phyloP scores from a whole-genome alignment of 345 rosid genomes.

The Tarenaya hassleriana region DNA sequence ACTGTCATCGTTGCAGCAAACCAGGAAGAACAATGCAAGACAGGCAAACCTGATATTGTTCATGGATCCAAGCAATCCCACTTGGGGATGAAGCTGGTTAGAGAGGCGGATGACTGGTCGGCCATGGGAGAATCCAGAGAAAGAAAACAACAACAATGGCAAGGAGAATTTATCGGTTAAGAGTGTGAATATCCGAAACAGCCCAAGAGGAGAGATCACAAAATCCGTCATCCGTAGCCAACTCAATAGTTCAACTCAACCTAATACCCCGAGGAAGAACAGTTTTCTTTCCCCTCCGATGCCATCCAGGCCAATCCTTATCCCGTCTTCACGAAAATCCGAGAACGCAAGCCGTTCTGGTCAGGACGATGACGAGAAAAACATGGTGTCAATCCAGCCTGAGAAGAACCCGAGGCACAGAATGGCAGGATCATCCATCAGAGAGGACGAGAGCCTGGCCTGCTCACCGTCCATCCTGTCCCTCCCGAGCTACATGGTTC shows the following conservation, averaged over 20 bases:
- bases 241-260: constrained; percentile 56
- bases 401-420: constrained; percentile 63
- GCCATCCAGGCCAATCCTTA: constrained; percentile 45
- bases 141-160: constrained; percentile 35
- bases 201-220: constrained; percentile 49
- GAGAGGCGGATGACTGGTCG: constrained; percentile 96
- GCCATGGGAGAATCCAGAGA: constrained; percentile 71
- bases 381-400: constrained; percentile 52
- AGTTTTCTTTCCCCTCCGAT: constrained; percentile 52
- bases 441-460: constrained; percentile 73
- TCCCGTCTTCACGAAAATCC: constrained; percentile 46
- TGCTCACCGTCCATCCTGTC: constrained; percentile 44
- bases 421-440: constrained; percentile 48
- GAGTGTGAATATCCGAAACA: constrained; percentile 32
- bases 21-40: constrained; percentile 68
- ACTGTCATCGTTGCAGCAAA: constrained; percentile 43
- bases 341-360: constrained; percentile 45
- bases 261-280: constrained; percentile 45
- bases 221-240: constrained; percentile 51
- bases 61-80: constrained; percentile 75
- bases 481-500: constrained; percentile 86
- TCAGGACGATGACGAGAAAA: constrained; percentile 63
- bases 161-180: constrained; percentile 47
- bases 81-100: constrained; percentile 99
- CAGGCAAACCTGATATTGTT: constrained; percentile 50